Evolutionary conservation across 768 basidiomycete genomes (phyloP).

Genomic region (Lentinula sp.): DNA sequence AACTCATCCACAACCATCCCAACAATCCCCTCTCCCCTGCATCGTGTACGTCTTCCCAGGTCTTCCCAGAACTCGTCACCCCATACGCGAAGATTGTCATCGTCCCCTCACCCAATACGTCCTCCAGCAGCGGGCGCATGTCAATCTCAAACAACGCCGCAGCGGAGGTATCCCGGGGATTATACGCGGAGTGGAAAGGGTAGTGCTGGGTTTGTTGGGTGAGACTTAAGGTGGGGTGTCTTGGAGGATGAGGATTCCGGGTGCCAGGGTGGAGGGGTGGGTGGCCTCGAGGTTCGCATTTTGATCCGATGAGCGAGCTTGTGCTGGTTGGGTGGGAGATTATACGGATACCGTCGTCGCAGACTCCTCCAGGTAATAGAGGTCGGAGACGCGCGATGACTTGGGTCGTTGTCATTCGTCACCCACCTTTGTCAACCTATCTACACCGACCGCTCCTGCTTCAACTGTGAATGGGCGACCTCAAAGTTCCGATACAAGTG

Average conservation of each 20-base stretch:
- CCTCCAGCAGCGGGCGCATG: background rate
- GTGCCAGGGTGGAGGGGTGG: no score
- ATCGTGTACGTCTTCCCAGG: slow-evolving; percentile 92
- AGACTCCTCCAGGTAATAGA: no score
- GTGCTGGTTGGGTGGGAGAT: no score
- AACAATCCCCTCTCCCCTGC: slow-evolving; percentile 76
- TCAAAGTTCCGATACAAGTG: background rate
- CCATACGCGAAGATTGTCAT: slow-evolving; percentile 89
- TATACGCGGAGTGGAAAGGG: slow-evolving; percentile 2
- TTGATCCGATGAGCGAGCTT: no score
- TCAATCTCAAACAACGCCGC: background rate
- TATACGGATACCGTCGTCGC: no score
- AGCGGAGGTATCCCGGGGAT: background rate
- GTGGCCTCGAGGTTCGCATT: no score
- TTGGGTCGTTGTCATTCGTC: no score
- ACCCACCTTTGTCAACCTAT: background rate
- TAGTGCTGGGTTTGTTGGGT: background rate
- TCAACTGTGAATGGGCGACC: background rate
- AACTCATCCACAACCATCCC: slow-evolving; percentile 60
- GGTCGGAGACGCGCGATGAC: no score
- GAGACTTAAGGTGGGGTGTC: background rate
- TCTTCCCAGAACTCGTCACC: slow-evolving; percentile 88
- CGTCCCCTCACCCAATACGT: slow-evolving; percentile 25
- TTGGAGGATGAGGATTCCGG: background rate
- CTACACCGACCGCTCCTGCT: background rate